Conservation (phyloP, 768 basidiomycete genomes). For the Crucibulum laeve region DNA sequence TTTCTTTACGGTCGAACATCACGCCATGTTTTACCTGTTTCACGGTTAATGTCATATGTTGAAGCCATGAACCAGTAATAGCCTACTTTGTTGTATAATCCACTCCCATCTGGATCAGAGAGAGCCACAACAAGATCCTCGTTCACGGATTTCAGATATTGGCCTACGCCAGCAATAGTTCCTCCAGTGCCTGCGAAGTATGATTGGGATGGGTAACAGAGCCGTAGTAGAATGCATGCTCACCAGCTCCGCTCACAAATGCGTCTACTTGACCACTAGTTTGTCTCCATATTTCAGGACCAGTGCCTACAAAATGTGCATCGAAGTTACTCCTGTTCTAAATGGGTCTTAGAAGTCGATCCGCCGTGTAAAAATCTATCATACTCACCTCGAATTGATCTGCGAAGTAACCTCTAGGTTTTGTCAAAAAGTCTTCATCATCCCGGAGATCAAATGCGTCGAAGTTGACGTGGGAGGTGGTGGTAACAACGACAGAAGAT, state of each 20-base stretch:
- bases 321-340: constrained; percentile 87
- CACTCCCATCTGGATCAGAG: constrained; percentile 91
- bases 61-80: not conserved
- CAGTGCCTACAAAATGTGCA: constrained; percentile 87
- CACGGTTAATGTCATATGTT: not conserved
- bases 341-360: not conserved
- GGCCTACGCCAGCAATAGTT: constrained; percentile 83
- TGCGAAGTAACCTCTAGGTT: constrained; percentile 85
- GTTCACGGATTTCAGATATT: constrained; percentile 73
- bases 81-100: constrained; percentile 85
- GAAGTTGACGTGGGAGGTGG: constrained; percentile 39
- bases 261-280: constrained; percentile 78
- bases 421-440: constrained; percentile 35
- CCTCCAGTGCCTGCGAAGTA: constrained; percentile 82
- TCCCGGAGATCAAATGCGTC: constrained; percentile 29
- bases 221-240: constrained; percentile 7
- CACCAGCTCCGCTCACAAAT: constrained; percentile 89
- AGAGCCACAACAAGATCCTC: constrained; percentile 66
- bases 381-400: constrained; percentile 82
- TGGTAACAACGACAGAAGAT: constrained; percentile 48
- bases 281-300: constrained; percentile 94
- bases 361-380: not conserved
- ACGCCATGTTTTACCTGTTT: constrained; percentile 81
- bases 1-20: constrained; percentile 91
- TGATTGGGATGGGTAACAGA: not conserved